Evolutionary conservation across 768 basidiomycete genomes (phyloP).

Genomic region (Collybia sordida): DNA sequence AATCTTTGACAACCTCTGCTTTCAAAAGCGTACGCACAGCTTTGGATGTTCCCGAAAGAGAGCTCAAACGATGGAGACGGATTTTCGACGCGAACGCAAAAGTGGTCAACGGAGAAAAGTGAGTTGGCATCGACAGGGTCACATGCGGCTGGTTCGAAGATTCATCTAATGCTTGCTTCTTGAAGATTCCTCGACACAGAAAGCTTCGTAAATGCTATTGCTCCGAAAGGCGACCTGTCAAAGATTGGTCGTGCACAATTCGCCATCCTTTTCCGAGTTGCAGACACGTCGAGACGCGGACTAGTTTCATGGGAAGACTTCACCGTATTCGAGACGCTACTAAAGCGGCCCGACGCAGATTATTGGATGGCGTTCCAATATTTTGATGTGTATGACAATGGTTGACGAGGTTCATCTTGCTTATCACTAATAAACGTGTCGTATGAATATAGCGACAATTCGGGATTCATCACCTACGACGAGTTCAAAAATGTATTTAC

Average conservation of each 20-base stretch:
- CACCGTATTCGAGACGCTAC: slow-evolving; percentile 87
- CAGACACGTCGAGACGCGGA: slow-evolving; percentile 74
- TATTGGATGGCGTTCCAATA: slow-evolving; percentile 97
- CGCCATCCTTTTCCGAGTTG: slow-evolving; percentile 86
- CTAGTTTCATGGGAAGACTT: slow-evolving; percentile 95
- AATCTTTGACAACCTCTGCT: slow-evolving; percentile 51
- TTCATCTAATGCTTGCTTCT: slow-evolving; percentile 11
- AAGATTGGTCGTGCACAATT: slow-evolving; percentile 90
- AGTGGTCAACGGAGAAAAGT: slow-evolving; percentile 80
- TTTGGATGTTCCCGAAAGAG: slow-evolving; percentile 73
- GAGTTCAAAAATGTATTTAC: slow-evolving; percentile 94
- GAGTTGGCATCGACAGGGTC: slow-evolving; percentile 27
- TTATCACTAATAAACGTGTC: slow-evolving; percentile 12
- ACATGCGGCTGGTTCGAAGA: slow-evolving; percentile 1
- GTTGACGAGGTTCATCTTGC: not conserved
- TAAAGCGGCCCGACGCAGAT: slow-evolving; percentile 95
- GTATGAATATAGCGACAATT: slow-evolving; percentile 61
- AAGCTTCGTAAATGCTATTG: slow-evolving; percentile 94
- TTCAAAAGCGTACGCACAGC: slow-evolving; percentile 67
- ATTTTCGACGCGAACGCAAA: slow-evolving; percentile 86
- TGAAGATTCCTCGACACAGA: slow-evolving; percentile 82
- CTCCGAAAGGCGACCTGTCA: slow-evolving; percentile 79
- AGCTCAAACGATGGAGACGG: slow-evolving; percentile 86
- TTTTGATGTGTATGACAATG: slow-evolving; percentile 78
- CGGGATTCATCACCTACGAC: slow-evolving; percentile 91